A percentile compares a stretch with the other conserved stretches of the same genome.
Evolutionary conservation across 2,329 filamentous ascomycete genomes (phyloP).

Genomic region (Xylaria sp.): DNA sequence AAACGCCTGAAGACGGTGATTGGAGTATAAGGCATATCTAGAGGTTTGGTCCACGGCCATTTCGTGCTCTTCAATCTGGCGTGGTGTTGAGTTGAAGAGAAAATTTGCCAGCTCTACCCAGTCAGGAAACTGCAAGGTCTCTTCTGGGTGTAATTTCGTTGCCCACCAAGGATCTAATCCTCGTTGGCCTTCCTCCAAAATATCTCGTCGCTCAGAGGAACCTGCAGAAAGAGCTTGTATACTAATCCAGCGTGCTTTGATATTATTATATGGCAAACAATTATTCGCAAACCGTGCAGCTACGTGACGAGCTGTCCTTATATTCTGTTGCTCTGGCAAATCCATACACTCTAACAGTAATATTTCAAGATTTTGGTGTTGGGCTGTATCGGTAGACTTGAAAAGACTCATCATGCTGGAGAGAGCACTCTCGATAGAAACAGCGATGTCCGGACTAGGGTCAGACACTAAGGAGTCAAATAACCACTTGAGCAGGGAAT

Average conservation of each 20-base stretch:
- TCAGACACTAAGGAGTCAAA: slow-evolving; percentile 87
- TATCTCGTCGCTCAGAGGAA: slow-evolving; percentile 77
- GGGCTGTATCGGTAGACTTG: slow-evolving; percentile 45
- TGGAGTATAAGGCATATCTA: slow-evolving; percentile 52
- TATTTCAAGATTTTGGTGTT: slow-evolving; percentile 53
- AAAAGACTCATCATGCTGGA: slow-evolving; percentile 73
- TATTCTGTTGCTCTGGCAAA: slow-evolving; percentile 59
- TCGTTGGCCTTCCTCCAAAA: slow-evolving; percentile 88
- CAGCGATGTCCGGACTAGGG: slow-evolving; percentile 76
- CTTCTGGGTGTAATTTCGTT: slow-evolving; percentile 48
- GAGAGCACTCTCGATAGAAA: slow-evolving; percentile 89
- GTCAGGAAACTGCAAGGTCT: slow-evolving; percentile 56
- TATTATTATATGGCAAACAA: slow-evolving; percentile 82
- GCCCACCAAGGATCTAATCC: slow-evolving; percentile 77
- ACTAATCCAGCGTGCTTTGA: slow-evolving; percentile 86
- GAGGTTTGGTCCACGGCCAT: slow-evolving; percentile 55
- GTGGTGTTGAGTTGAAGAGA: slow-evolving; percentile 56
- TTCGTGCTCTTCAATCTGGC: slow-evolving; percentile 43
- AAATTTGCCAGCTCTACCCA: slow-evolving; percentile 62
- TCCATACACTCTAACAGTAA: slow-evolving; percentile 77
- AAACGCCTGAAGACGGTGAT: slow-evolving; percentile 65
- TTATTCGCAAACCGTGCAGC: slow-evolving; percentile 90
- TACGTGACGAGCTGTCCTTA: slow-evolving; percentile 82
- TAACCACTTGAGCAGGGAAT: slow-evolving; percentile 75
- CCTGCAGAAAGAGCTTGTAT: slow-evolving; percentile 79